Evolutionary conservation across 2,329 filamentous ascomycete species (phyloP), one percentile per base, ranked within the genome.

Genomic region (Penicillium sp.): DNA sequence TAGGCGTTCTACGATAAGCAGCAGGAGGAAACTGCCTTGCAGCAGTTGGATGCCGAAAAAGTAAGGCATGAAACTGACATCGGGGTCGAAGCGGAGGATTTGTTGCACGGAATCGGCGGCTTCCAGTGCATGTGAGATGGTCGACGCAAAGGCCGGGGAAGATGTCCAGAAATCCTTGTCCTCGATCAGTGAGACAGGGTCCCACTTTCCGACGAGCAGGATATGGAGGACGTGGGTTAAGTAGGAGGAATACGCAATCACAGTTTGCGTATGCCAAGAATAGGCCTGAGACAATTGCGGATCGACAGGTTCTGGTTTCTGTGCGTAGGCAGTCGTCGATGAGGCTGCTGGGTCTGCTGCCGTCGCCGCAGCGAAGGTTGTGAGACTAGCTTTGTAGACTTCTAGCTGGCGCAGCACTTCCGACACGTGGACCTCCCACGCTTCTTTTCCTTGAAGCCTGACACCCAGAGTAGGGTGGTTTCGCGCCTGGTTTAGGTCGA

Each of bases 161-260:
- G 90, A 94, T 64, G 95, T 96, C 92, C 92, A 96, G 35, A 95
- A 83, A 69, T 96, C 92, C 65, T 94, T 90, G 75, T 96, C 91
- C 70, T 96, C 92, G 4, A 97, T 84, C n/a, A 97, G 82, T 48
- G 89, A 89, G 66, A 96, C 92, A 0, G 92, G 92, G 70, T 97
- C 92, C 92, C 92, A 97, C 74, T 95, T 96, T 11, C 91, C 92
- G n/a, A 91, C 89, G 2, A 97, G 82, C 3, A 97, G 81, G 48
- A 96, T 94, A 72, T 97, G 91, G 20, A 96, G 80, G 14, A 96
- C 92, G 67, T 96, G 91, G 84, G 96, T 93, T 24, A 96, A 86
- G 67, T 97, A 92, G 0, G 89, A 95, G 47, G 90, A 88, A 71
- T 97, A 97, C 0, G 92, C 90, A 51, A 91, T 84, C 29, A 95